phyloP scores from a whole-genome alignment of 495 filamentous ascomycete genomes.

The Astrothelium subdiscretum region DNA sequence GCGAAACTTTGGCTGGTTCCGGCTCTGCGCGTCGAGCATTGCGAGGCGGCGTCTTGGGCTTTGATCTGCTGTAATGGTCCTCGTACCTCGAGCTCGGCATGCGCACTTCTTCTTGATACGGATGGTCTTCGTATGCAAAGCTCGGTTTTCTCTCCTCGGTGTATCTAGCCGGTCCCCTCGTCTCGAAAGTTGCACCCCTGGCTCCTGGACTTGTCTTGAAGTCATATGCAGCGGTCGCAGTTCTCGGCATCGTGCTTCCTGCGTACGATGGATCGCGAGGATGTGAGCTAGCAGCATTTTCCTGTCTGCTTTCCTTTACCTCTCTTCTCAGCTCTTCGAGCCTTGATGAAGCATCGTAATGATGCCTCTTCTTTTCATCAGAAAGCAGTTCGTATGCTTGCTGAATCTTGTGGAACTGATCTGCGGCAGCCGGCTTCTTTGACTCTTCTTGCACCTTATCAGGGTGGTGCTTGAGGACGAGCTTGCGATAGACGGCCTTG shows the following conservation, averaged over 20 bases:
- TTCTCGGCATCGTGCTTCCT: background rate
- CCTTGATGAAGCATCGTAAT: constrained; percentile 67
- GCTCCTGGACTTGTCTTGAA: constrained; percentile 12
- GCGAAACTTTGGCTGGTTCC: constrained; percentile 7
- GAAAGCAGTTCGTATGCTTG: constrained; percentile 85
- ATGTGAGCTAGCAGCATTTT: constrained; percentile 19
- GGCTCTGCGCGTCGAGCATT: constrained; percentile 5
- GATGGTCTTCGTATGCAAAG: constrained; percentile 15
- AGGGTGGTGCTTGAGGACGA: constrained; percentile 86
- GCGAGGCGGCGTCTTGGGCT: constrained; percentile 10
- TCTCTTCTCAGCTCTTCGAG: constrained; percentile 48
- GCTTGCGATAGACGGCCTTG: constrained; percentile 74
- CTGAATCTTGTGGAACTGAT: constrained; percentile 88
- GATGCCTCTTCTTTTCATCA: constrained; percentile 56
- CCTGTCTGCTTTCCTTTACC: constrained; percentile 32
- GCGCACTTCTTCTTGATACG: constrained; percentile 16
- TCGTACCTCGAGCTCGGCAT: constrained; percentile 18
- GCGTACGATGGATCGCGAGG: background rate
- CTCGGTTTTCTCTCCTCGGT: constrained; percentile 20
- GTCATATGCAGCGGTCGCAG: constrained; percentile 17
- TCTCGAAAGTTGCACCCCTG: constrained; percentile 7
- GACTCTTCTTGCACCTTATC: constrained; percentile 83
- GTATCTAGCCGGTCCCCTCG: constrained; percentile 8
- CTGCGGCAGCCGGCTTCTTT: constrained; percentile 53
- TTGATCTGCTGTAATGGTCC: constrained; percentile 19